A percentile compares a stretch with the other conserved stretches of the same genome.
phyloP scores from a whole-genome alignment of 2,329 filamentous ascomycete genomes.

The Neobulgaria alba region DNA sequence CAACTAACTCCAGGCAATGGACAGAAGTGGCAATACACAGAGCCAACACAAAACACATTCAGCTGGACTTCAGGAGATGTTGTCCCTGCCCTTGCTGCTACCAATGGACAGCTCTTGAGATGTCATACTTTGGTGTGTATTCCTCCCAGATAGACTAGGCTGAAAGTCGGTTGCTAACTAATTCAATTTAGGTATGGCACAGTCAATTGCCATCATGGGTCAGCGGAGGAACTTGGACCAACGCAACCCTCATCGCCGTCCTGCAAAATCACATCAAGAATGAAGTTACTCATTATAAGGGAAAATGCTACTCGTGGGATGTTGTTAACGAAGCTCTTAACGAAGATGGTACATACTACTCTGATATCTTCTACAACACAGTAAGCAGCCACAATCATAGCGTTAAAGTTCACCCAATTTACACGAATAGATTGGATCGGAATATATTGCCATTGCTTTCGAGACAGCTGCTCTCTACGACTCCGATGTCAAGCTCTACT shows the following conservation, averaged over 20 bases:
- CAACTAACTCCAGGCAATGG: slow-evolving; percentile 57
- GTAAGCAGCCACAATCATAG: slow-evolving; percentile 5
- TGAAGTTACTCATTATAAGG: slow-evolving; percentile 50
- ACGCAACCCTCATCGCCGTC: slow-evolving; percentile 44
- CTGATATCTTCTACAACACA: slow-evolving; percentile 44
- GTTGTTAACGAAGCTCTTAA: slow-evolving; percentile 58
- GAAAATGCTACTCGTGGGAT: slow-evolving; percentile 55
- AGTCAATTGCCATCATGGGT: slow-evolving; percentile 46
- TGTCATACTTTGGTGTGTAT: slow-evolving; percentile 44
- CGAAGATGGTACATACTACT: slow-evolving; percentile 47
- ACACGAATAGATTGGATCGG: slow-evolving; percentile 39
- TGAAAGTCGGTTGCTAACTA: background rate
- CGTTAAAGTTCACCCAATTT: background rate
- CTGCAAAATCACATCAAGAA: slow-evolving; percentile 53
- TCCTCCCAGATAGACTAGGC: background rate
- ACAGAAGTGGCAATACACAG: slow-evolving; percentile 55
- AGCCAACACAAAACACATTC: slow-evolving; percentile 49
- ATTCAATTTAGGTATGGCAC: slow-evolving; percentile 33
- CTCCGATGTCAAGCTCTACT: slow-evolving; percentile 24
- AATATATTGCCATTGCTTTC: slow-evolving; percentile 34
- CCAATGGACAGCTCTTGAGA: slow-evolving; percentile 44
- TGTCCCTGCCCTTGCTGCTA: slow-evolving; percentile 38
- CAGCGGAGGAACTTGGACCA: slow-evolving; percentile 43
- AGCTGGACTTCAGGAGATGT: slow-evolving; percentile 49
- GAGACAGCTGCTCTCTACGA: slow-evolving; percentile 22